Evolutionary conservation across 805 yeast species (phyloP).

Genomic region (Metschnikowia continentalis): DNA sequence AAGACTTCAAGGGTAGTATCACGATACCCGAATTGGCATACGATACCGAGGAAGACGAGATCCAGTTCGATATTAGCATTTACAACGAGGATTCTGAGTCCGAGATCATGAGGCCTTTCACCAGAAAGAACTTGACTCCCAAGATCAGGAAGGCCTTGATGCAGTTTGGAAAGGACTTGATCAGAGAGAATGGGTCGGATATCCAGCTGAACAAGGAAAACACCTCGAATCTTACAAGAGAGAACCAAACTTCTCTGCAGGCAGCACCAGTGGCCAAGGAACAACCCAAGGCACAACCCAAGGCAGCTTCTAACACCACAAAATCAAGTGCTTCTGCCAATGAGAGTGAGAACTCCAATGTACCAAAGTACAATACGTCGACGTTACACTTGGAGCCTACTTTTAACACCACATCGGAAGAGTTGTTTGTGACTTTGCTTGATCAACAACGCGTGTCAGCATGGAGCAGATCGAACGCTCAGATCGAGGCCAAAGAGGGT

Average conservation of each 20-base stretch:
- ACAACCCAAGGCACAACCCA: slow-evolving; percentile 1
- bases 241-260: slow-evolving; percentile 37
- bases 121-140: slow-evolving; percentile 59
- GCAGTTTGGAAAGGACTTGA: slow-evolving; percentile 74
- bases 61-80: slow-evolving; percentile 75
- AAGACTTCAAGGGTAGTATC: slow-evolving; percentile 62
- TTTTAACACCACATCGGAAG: slow-evolving; percentile 86
- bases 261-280: slow-evolving; percentile 1
- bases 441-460: slow-evolving; percentile 79
- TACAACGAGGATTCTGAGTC: slow-evolving; percentile 46
- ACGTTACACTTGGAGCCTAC: slow-evolving; percentile 70
- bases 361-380: slow-evolving; percentile 75
- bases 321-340: slow-evolving; percentile 8
- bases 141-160: slow-evolving; percentile 56
- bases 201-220: slow-evolving; percentile 66
- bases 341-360: slow-evolving; percentile 12
- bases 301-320: slow-evolving; percentile 4
- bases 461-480: slow-evolving; percentile 79
- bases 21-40: slow-evolving; percentile 90
- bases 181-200: slow-evolving; percentile 72
- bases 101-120: slow-evolving; percentile 50
- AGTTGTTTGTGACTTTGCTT: slow-evolving; percentile 70
- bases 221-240: slow-evolving; percentile 42
- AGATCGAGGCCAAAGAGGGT: slow-evolving; percentile 51
- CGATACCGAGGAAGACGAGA: slow-evolving; percentile 81